Evolutionary conservation across 305 asterid genomes (phyloP).

Genomic region (Fraxinus latifolia): DNA sequence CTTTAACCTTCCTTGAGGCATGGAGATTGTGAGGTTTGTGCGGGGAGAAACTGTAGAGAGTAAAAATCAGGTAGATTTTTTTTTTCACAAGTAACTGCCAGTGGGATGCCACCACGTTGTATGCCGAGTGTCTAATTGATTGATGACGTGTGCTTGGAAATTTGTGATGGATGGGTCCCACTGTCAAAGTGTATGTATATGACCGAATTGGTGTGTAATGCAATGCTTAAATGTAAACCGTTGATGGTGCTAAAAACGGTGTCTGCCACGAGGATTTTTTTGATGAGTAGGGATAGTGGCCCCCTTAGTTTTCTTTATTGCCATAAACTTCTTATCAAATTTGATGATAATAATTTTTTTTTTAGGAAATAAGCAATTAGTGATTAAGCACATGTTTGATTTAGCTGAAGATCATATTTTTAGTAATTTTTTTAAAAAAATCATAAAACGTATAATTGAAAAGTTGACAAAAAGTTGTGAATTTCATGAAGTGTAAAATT

Average conservation of each 20-base stretch:
- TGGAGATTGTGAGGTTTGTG: conserved; percentile 23
- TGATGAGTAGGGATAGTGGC: neutral
- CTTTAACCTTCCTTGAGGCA: conserved; percentile 22
- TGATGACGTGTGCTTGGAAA: conserved; percentile 7
- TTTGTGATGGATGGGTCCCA: neutral
- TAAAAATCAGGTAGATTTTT: neutral
- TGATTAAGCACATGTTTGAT: neutral
- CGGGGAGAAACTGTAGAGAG: neutral
- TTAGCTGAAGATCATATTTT: neutral
- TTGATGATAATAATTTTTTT: neutral
- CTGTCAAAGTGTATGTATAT: neutral
- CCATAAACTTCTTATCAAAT: neutral
- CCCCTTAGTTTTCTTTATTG: neutral
- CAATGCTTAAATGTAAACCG: conserved; percentile 24
- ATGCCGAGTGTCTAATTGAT: neutral
- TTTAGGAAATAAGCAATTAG: neutral
- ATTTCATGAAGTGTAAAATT: too few species aligned
- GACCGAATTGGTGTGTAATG: neutral
- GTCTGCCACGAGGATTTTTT: conserved; percentile 28
- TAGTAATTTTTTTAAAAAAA: too few species aligned
- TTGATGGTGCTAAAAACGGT: conserved; percentile 31
- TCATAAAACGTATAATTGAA: neutral
- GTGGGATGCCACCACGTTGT: conserved; percentile 34
- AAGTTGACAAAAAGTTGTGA: too few species aligned
- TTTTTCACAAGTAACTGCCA: conserved; percentile 9